Percentiles rank a stretch among this genome's conserved stretches.
These are phyloP conservation scores for Melocanna baccifera DNA, from an alignment of 176 grass and related monocot genomes.

Conservation along the genomic window DNA sequence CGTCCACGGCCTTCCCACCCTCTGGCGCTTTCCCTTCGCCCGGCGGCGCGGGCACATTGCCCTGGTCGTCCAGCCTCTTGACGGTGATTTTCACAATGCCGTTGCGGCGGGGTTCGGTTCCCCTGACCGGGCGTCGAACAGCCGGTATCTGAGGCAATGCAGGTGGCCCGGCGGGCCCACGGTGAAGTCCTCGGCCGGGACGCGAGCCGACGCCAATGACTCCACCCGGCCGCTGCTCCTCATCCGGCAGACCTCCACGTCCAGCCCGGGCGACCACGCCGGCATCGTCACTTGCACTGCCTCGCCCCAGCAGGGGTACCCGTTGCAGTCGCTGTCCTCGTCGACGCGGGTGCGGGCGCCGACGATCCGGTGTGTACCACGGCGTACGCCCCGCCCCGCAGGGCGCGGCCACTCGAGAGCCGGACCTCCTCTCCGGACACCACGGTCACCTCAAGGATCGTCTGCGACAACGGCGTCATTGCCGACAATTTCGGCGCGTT, in stretches of 20 bases:
- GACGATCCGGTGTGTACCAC: conserved; percentile 8
- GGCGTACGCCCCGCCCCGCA: conserved; percentile 23
- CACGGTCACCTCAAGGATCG: conserved; percentile 45
- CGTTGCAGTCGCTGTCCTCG: conserved; percentile 33
- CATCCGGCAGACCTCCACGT: conserved; percentile 39
- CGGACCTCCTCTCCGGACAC: conserved; percentile 43
- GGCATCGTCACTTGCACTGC: conserved; percentile 23
- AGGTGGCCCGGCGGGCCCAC: conserved; percentile 50
- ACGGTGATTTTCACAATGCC: conserved; percentile 65
- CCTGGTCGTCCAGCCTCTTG: conserved; percentile 29
- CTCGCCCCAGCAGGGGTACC: conserved; percentile 56
- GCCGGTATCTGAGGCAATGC: conserved; percentile 69
- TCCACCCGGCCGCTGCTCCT: neutral
- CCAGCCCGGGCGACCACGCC: neutral
- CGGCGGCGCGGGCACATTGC: neutral
- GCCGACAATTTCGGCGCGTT: neutral
- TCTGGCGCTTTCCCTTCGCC: neutral
- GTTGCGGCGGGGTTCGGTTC: conserved; percentile 3
- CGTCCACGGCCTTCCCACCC: neutral
- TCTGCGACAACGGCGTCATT: neutral
- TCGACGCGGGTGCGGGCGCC: conserved; percentile 10
- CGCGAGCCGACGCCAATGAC: conserved; percentile 35
- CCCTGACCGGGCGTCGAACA: neutral
- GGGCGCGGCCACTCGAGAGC: neutral
- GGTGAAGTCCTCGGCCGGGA: conserved; percentile 53